These are phyloP conservation scores for Aspergillus coremiiformis DNA, from an alignment of 495 filamentous ascomycete species.

Conservation along the genomic window DNA sequence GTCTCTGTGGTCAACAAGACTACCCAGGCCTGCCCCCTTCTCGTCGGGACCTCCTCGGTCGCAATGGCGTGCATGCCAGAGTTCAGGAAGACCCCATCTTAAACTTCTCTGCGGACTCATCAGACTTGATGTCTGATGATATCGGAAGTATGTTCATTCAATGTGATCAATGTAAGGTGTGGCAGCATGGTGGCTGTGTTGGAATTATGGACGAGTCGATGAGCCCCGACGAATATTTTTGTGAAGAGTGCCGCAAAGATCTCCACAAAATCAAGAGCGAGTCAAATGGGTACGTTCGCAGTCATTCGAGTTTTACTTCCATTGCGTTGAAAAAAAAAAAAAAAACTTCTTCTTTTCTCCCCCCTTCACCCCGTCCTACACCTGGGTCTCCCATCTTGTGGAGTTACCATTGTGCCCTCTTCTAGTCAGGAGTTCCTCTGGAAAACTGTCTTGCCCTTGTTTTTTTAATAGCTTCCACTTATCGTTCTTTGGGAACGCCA, in stretches of 20 bases:
- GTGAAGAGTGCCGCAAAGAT: conserved; percentile 87
- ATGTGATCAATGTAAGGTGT: conserved; percentile 95
- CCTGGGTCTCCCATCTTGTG: neutral
- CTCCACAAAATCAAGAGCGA: conserved; percentile 75
- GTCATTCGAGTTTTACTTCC: conserved; percentile 8
- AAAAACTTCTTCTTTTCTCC: too few relatives aligned
- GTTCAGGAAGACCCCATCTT: conserved; percentile 52
- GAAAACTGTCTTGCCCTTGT: neutral
- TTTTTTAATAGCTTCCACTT: neutral
- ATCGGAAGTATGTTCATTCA: conserved; percentile 93
- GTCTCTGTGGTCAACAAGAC: conserved; percentile 88
- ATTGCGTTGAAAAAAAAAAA: neutral
- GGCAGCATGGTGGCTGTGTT: conserved; percentile 98
- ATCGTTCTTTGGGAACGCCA: neutral
- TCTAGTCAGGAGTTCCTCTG: neutral
- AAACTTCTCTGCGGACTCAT: conserved; percentile 27
- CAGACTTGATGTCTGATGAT: conserved; percentile 63
- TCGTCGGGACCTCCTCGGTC: conserved; percentile 50
- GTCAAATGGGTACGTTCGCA: conserved; percentile 72
- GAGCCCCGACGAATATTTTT: conserved; percentile 96
- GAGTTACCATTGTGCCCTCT: neutral
- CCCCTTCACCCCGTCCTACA: conserved; percentile 10
- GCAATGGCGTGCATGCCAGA: conserved; percentile 36
- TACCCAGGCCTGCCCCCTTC: conserved; percentile 81
- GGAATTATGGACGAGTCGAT: conserved; percentile 89